These are phyloP conservation scores for Parmales sp. DNA, from an alignment of 108 stramenopile species.

Conservation along the genomic window DNA sequence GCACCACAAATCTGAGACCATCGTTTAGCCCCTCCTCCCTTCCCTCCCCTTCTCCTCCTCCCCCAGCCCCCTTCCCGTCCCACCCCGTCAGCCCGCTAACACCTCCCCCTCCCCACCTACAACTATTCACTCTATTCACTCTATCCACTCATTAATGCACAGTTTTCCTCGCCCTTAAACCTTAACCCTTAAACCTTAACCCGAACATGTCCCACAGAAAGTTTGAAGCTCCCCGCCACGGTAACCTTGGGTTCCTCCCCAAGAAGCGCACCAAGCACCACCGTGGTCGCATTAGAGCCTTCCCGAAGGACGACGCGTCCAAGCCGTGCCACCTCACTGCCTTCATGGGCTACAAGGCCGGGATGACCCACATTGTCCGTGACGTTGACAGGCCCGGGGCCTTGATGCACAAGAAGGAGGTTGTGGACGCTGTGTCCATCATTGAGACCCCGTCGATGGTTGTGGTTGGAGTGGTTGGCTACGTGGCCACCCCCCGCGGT, in stretches of 20 bases:
- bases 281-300: constrained; percentile 87
- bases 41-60: too few species aligned
- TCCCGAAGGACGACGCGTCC: constrained; percentile 86
- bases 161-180: too few species aligned
- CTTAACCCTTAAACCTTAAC: too few species aligned
- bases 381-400: constrained; percentile 98
- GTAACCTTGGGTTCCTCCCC: constrained; percentile 93
- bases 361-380: constrained; percentile 99
- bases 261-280: constrained; percentile 99
- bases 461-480: constrained; percentile 96
- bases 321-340: constrained; percentile 92
- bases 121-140: too few species aligned
- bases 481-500: constrained; percentile 96
- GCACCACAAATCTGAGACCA: too few species aligned
- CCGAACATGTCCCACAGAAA: constrained; percentile 90
- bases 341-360: constrained; percentile 99
- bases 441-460: constrained; percentile 99
- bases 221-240: constrained; percentile 93
- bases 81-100: too few species aligned
- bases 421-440: constrained; percentile 97
- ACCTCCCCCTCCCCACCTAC: too few species aligned
- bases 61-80: too few species aligned
- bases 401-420: constrained; percentile 99
- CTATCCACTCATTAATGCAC: too few species aligned
- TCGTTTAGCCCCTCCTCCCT: too few species aligned